phyloP scores from a whole-genome alignment of 2,329 filamentous ascomycete species.

The Dactylella cylindrospora region DNA sequence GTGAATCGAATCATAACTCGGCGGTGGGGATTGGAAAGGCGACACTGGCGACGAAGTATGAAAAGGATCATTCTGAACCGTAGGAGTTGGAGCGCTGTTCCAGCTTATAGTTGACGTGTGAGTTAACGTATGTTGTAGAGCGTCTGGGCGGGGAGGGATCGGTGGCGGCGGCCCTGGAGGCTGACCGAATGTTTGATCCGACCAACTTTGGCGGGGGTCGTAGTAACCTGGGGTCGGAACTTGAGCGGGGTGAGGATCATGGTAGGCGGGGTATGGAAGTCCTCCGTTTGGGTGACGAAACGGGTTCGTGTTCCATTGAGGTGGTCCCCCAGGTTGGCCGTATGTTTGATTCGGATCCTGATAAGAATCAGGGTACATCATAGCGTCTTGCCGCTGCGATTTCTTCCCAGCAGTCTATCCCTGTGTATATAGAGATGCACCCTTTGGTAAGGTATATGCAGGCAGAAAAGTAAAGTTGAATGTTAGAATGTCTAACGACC shows the following conservation, averaged over 20 bases:
- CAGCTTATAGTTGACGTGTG: background rate
- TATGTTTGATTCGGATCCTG: constrained; percentile 12
- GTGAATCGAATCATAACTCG: constrained; percentile 16
- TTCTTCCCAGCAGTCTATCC: too few relatives aligned
- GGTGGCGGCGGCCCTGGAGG: too few relatives aligned
- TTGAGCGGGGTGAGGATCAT: constrained; percentile 8
- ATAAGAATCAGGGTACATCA: constrained; percentile 12
- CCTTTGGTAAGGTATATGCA: too few relatives aligned
- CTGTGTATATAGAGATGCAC: too few relatives aligned
- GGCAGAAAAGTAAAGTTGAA: too few relatives aligned
- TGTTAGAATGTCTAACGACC: too few relatives aligned
- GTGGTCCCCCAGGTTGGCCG: background rate
- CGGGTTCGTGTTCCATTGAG: constrained; percentile 8
- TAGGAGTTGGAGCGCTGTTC: background rate
- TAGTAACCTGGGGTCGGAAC: background rate
- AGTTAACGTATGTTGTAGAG: background rate
- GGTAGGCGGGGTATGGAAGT: constrained; percentile 1
- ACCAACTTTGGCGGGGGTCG: too few relatives aligned
- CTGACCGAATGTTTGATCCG: too few relatives aligned
- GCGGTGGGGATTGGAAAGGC: constrained; percentile 2
- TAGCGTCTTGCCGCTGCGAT: background rate
- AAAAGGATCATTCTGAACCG: background rate
- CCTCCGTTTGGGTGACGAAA: background rate
- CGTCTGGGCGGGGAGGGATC: background rate
- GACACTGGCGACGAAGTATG: background rate